A percentile compares a stretch with the other conserved stretches of the same genome.
phyloP scores from a whole-genome alignment of 306 rosid species.

The Begonia peltatifolia region DNA sequence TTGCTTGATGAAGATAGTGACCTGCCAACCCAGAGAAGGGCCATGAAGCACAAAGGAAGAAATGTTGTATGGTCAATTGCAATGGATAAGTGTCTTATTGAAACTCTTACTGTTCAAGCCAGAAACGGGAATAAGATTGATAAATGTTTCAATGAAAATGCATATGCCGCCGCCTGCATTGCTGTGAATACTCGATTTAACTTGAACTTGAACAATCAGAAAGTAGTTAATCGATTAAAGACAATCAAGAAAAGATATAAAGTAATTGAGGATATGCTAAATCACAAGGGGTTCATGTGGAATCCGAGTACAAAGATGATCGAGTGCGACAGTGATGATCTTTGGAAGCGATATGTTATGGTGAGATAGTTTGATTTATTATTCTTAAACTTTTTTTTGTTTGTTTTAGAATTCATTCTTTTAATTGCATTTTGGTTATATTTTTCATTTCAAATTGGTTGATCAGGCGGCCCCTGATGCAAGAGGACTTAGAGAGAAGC shows the following conservation, averaged over 20 bases:
- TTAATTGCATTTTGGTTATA: constrained; percentile 2
- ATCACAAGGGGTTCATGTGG: constrained; percentile 68
- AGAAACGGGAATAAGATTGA: constrained; percentile 62
- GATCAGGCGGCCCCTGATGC: constrained; percentile 65
- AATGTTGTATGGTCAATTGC: constrained; percentile 79
- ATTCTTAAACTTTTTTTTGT: not conserved
- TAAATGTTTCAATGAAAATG: constrained; percentile 72
- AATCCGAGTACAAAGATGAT: constrained; percentile 48
- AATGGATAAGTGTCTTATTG: constrained; percentile 70
- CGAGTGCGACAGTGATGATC: constrained; percentile 46
- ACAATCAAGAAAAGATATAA: constrained; percentile 72
- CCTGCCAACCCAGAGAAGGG: constrained; percentile 48
- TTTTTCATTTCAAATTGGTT: constrained; percentile 3
- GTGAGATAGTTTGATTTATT: constrained; percentile 18
- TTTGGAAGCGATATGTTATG: constrained; percentile 58
- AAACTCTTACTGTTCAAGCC: constrained; percentile 64
- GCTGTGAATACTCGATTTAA: constrained; percentile 55
- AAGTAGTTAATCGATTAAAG: constrained; percentile 67
- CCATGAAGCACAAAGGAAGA: constrained; percentile 60
- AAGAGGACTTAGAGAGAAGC: constrained; percentile 48
- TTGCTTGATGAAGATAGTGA: constrained; percentile 29
- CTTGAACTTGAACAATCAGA: constrained; percentile 67
- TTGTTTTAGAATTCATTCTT: not conserved
- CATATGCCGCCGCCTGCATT: constrained; percentile 66
- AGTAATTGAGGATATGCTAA: constrained; percentile 51